Percentiles rank a stretch among this genome's conserved stretches.
These are phyloP conservation scores for Talaromyces sp. DNA, from an alignment of 2,329 filamentous ascomycete genomes.

Conservation along the genomic window DNA sequence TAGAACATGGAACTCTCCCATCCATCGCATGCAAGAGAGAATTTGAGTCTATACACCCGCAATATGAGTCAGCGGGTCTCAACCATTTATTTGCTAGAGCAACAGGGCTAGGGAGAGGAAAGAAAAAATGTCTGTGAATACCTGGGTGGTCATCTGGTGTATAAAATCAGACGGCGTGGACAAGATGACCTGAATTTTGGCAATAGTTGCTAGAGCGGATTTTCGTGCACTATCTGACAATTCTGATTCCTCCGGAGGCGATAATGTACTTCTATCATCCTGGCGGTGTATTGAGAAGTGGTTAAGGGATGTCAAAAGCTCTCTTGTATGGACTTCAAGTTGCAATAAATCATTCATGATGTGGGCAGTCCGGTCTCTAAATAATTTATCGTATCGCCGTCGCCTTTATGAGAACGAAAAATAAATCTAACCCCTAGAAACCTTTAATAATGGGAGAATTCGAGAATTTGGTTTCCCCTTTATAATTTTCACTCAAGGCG, in stretches of 20 bases:
- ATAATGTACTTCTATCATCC: conserved; percentile 1
- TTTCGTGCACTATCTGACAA: not conserved
- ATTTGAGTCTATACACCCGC: conserved; percentile 25
- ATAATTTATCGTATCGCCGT: not conserved
- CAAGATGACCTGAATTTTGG: conserved; percentile 10
- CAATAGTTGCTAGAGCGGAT: conserved; percentile 1
- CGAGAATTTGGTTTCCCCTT: not conserved
- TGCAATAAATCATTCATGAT: not conserved
- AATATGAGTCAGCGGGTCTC: not conserved
- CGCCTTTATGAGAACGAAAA: not conserved
- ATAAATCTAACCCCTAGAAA: not conserved
- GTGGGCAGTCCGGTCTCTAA: not conserved
- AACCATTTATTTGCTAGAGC: not conserved
- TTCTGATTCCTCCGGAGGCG: not conserved
- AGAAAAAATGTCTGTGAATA: not conserved
- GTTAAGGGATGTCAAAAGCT: conserved; percentile 1
- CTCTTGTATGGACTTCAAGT: not conserved
- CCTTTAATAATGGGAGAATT: not conserved
- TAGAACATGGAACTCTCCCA: conserved; percentile 45
- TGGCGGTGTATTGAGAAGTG: not conserved
- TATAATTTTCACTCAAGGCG: not conserved
- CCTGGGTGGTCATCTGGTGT: conserved; percentile 22
- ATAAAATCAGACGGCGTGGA: conserved; percentile 28
- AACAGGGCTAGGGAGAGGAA: not conserved
- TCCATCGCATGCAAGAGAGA: conserved; percentile 43